Evolutionary conservation across 768 basidiomycete genomes (phyloP).

Genomic region (Nevesoporus exiguus): DNA sequence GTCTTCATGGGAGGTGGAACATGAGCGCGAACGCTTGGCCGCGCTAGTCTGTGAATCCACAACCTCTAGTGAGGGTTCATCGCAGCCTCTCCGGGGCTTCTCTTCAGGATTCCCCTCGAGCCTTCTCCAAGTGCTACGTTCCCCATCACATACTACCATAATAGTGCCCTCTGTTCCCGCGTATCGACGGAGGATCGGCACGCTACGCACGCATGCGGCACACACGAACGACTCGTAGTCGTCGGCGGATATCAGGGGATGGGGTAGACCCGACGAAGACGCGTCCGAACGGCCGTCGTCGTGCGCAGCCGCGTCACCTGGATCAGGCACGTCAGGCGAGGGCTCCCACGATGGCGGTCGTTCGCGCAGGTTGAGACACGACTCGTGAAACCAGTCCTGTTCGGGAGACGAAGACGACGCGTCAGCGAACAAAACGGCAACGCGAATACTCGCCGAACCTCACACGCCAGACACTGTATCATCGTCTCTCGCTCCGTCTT

Average conservation of each 20-base stretch:
- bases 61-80: conserved; percentile 24
- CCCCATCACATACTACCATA: conserved; percentile 58
- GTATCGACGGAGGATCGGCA: conserved; percentile 50
- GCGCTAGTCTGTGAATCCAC: conserved; percentile 19
- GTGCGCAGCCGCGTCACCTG: conserved; percentile 12
- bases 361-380: conserved; percentile 77
- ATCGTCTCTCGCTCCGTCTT: conserved; percentile 76
- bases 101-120: conserved; percentile 34
- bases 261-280: conserved; percentile 64
- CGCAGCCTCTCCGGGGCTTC: neutral
- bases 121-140: conserved; percentile 49
- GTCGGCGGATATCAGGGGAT: conserved; percentile 58
- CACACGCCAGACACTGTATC: conserved; percentile 85
- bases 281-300: conserved; percentile 58
- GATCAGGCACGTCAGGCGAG: conserved; percentile 23
- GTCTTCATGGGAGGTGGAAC: conserved; percentile 23
- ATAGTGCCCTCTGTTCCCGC: conserved; percentile 68
- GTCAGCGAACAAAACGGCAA: conserved; percentile 1
- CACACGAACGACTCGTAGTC: conserved; percentile 81
- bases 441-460: conserved; percentile 42
- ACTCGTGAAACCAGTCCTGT: conserved; percentile 91
- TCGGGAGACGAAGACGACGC: neutral
- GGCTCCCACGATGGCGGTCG: conserved; percentile 50
- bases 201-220: conserved; percentile 58
- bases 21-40: conserved; percentile 45